A percentile compares a stretch with the other conserved stretches of the same genome.
Conservation (phyloP, 164 flowering plant genomes). For the Stephania yunnanensis region DNA sequence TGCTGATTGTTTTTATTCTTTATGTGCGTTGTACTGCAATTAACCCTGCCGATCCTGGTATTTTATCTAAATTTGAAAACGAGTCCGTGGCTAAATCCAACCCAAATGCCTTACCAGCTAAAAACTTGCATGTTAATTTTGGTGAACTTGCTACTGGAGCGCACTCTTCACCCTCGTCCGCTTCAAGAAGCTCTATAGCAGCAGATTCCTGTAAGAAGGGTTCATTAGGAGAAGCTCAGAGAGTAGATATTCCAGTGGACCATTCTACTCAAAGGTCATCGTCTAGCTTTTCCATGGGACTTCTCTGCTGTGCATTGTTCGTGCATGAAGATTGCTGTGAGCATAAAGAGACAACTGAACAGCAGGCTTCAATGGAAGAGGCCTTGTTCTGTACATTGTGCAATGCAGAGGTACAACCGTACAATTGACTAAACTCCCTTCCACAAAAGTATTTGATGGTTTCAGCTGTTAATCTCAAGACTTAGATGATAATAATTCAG, state of each 20-base stretch:
- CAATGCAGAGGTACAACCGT: conserved; percentile 88
- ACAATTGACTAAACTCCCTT: conserved; percentile 6
- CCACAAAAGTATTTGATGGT: neutral
- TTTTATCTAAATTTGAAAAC: conserved; percentile 47
- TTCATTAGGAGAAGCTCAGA: conserved; percentile 37
- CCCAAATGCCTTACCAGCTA: conserved; percentile 23
- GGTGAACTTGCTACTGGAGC: conserved; percentile 37
- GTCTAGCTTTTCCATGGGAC: conserved; percentile 32
- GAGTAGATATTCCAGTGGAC: conserved; percentile 19
- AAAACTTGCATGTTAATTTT: conserved; percentile 26
- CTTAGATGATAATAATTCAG: neutral
- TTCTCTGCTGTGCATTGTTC: conserved; percentile 66
- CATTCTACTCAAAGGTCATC: conserved; percentile 26
- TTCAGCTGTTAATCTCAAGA: neutral
- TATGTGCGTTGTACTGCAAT: conserved; percentile 92
- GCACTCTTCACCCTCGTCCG: conserved; percentile 60
- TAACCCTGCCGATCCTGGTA: conserved; percentile 95
- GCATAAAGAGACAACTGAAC: conserved; percentile 37
- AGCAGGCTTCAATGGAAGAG: conserved; percentile 52
- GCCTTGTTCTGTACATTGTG: conserved; percentile 95
- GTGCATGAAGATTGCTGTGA: conserved; percentile 79
- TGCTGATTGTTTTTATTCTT: conserved; percentile 76
- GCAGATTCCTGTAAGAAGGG: conserved; percentile 51
- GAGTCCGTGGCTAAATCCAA: conserved; percentile 17
- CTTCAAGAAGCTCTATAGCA: conserved; percentile 55